Evolutionary conservation across 2,329 filamentous ascomycete genomes (phyloP), one percentile per base, ranked within the genome.

Genomic region (Pyrenophora teres): DNA sequence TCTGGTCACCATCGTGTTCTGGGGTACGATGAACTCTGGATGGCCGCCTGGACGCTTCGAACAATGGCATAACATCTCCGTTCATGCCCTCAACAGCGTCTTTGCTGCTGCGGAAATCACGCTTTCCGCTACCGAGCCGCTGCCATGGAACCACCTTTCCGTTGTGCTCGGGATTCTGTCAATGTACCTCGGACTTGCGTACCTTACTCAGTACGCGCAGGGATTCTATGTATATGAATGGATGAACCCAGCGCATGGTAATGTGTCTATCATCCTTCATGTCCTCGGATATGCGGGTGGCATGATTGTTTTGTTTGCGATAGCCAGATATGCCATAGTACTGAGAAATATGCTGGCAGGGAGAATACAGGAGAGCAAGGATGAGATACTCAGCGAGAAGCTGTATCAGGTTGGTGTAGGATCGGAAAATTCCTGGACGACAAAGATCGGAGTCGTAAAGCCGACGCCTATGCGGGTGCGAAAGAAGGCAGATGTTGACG

Each of bases 71-170:
- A 87, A 88, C 69, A 74, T 90, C 63, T 88, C 86, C 32, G 81
- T 89, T 70, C 90, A 94, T 72, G 86, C 77, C n/a, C 73, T 94
- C 43, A 93, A 93, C 77, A 81, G 81, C 40, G 69, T 80, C 48
- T 90, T 89, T 68, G 87, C 88, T 1, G 76, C 90, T 15, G 81
- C 89, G 59, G 89, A 94, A 75, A 80, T 93, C 59, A n/a, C 87
- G 13, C 57, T 93, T 30, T 78, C 89, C 2, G 80, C 88, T 41
- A 88, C 87, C 1, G 73, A 76, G 5, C 80, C 83, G 8, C 80
- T 81, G 30, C 81, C 85, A 0, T 84, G 82, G 75, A 73, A 87
- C 13, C 86, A 92, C 63, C 71, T 90, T 15, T 72, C 81, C 15
- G 85, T 83, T 69, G 76, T 92, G 9, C 74, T 92, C 56, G 49